phyloP scores from a whole-genome alignment of 192 early-diverging fungal species.

The Linnemannia hyalina region DNA sequence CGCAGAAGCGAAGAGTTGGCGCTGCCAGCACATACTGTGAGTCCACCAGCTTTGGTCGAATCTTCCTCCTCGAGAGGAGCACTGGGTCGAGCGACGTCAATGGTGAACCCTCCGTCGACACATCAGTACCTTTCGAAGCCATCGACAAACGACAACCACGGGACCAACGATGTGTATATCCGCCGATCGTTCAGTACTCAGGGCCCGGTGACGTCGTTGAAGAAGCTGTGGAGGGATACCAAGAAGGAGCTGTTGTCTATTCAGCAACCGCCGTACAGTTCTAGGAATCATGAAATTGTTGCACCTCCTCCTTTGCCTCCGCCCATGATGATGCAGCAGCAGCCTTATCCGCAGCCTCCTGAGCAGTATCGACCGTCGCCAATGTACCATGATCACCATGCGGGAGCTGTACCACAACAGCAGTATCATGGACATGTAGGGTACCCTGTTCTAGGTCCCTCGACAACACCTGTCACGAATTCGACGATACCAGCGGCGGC shows the following conservation, averaged over 20 bases:
- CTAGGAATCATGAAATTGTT: slow-evolving; percentile 20
- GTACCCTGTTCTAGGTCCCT: neutral
- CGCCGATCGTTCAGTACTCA: slow-evolving; percentile 30
- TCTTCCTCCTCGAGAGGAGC: neutral
- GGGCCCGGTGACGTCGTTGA: slow-evolving; percentile 22
- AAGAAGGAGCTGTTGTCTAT: slow-evolving; percentile 11
- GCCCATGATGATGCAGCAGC: neutral
- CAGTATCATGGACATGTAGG: neutral
- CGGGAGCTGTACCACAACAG: neutral
- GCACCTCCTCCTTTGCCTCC: slow-evolving; percentile 19
- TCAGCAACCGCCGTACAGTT: neutral
- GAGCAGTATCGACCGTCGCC: neutral
- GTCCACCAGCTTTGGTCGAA: neutral
- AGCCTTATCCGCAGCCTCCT: neutral
- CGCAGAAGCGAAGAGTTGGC: slow-evolving; percentile 2
- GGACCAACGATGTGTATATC: slow-evolving; percentile 28
- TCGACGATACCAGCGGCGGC: neutral
- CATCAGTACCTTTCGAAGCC: neutral
- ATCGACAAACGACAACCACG: slow-evolving; percentile 28
- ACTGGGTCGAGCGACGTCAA: neutral
- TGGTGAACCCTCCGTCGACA: neutral
- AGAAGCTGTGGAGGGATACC: slow-evolving; percentile 30
- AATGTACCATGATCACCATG: neutral
- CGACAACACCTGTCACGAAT: too few relatives aligned
- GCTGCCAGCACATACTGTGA: neutral